A percentile compares a stretch with the other conserved stretches of the same genome.
Conservation (phyloP, 352 stramenopile genomes). For the Phytophthora citricola region DNA sequence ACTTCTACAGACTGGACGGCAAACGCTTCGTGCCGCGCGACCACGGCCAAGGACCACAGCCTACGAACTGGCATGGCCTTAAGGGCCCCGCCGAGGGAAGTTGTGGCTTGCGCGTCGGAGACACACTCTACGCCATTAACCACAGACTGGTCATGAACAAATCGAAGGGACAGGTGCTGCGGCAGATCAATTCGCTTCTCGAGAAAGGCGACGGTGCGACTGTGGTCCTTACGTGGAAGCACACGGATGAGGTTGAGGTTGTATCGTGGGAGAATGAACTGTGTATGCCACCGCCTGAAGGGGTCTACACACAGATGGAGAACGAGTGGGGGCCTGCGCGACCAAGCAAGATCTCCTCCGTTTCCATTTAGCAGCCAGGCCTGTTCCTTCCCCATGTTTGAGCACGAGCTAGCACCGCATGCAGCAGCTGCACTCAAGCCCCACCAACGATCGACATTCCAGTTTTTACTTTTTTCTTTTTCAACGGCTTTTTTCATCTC, state of each 20-base stretch:
- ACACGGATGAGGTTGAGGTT: conserved; percentile 78
- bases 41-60: conserved; percentile 64
- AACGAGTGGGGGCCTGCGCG: conserved; percentile 86
- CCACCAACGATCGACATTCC: conserved; percentile 29
- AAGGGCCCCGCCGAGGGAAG: conserved; percentile 82
- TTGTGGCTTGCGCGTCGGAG: conserved; percentile 72
- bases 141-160: conserved; percentile 90
- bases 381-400: conserved; percentile 26
- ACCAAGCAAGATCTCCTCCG: conserved; percentile 86
- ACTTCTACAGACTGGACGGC: conserved; percentile 83
- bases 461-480: conserved; percentile 38
- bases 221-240: conserved; percentile 85
- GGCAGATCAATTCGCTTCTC: conserved; percentile 78
- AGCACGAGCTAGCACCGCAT: conserved; percentile 4
- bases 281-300: conserved; percentile 79
- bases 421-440: conserved; percentile 18
- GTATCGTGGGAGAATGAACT: conserved; percentile 83
- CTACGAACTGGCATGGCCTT: conserved; percentile 71
- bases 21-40: conserved; percentile 82
- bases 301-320: conserved; percentile 81
- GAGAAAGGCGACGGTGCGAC: conserved; percentile 75
- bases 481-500: conserved; percentile 27
- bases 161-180: conserved; percentile 82
- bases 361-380: conserved; percentile 72
- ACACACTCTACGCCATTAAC: conserved; percentile 89